phyloP scores from a whole-genome alignment of 2,329 filamentous ascomycete genomes.

The Colletotrichum sojae region DNA sequence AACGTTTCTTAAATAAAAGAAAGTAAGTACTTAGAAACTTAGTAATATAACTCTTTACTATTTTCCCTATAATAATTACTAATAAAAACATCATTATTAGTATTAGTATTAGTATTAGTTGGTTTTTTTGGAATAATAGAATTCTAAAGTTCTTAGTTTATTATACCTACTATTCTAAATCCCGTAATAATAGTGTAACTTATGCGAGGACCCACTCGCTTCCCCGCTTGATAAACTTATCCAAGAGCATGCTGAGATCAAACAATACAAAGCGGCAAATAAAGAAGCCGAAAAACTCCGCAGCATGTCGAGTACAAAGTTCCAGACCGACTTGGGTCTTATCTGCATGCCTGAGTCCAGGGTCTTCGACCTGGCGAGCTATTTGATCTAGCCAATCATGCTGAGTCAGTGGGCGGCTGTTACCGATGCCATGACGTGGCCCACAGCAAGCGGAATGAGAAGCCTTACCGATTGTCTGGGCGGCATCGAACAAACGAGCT shows the following conservation, averaged over 20 bases:
- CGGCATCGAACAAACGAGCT: constrained; percentile 92
- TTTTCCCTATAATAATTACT: too few species aligned
- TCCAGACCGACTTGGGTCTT: constrained; percentile 97
- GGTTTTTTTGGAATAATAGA: too few species aligned
- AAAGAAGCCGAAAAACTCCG: constrained; percentile 98
- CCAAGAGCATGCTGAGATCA: constrained; percentile 86
- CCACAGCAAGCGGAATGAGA: background rate
- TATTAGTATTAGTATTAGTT: too few species aligned
- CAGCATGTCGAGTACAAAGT: constrained; percentile 91
- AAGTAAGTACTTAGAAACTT: too few species aligned
- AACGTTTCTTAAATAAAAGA: too few species aligned
- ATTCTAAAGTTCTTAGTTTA: too few species aligned
- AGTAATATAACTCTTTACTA: too few species aligned
- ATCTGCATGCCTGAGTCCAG: constrained; percentile 89
- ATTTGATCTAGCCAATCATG: constrained; percentile 80
- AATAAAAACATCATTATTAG: too few species aligned
- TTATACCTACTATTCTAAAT: too few species aligned
- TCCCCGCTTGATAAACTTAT: constrained; percentile 97
- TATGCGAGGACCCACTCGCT: constrained; percentile 85
- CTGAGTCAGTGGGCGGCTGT: constrained; percentile 44
- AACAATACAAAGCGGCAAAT: constrained; percentile 94
- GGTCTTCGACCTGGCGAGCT: constrained; percentile 94
- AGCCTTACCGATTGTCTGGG: constrained; percentile 87
- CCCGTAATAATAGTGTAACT: too few species aligned
- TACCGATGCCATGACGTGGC: background rate